Conservation (phyloP, 495 filamentous ascomycete genomes). For the Cladorrhinum samala region DNA sequence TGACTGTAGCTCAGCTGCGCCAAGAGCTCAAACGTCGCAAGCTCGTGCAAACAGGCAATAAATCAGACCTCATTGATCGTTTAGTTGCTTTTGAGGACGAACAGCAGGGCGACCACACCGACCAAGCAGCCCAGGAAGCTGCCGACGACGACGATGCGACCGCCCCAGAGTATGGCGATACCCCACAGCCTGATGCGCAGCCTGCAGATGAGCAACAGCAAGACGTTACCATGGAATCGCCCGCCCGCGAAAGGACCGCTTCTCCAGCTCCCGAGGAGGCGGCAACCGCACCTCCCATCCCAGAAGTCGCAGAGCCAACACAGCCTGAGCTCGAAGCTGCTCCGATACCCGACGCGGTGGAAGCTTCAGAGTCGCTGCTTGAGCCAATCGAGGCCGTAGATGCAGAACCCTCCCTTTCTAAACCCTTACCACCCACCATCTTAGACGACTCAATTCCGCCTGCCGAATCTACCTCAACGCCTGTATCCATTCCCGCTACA, state of each 20-base stretch:
- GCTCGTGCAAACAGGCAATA: conserved; percentile 49
- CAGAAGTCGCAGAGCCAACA: no score
- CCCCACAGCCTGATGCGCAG: background rate
- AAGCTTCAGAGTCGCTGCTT: no score
- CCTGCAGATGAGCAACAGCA: background rate
- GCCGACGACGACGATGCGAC: background rate
- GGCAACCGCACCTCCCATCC: no score
- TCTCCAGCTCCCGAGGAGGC: no score
- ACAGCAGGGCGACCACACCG: background rate
- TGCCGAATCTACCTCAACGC: conserved; percentile 4
- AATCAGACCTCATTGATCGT: conserved; percentile 51
- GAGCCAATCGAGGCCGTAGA: no score
- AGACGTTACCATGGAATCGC: background rate
- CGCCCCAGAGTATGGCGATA: background rate
- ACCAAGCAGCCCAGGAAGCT: conserved; percentile 8
- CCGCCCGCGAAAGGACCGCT: no score
- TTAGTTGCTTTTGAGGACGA: conserved; percentile 21
- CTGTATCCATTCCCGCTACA: conserved; percentile 7
- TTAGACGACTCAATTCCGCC: conserved; percentile 12
- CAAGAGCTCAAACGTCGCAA: conserved; percentile 52
- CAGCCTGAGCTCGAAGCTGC: no score
- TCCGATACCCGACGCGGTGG: no score
- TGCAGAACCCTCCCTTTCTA: no score
- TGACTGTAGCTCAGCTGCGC: conserved; percentile 56
- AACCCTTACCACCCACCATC: no score